Conservation (phyloP, 2,329 filamentous ascomycete genomes). For the Apiospora kogelbergensis region DNA sequence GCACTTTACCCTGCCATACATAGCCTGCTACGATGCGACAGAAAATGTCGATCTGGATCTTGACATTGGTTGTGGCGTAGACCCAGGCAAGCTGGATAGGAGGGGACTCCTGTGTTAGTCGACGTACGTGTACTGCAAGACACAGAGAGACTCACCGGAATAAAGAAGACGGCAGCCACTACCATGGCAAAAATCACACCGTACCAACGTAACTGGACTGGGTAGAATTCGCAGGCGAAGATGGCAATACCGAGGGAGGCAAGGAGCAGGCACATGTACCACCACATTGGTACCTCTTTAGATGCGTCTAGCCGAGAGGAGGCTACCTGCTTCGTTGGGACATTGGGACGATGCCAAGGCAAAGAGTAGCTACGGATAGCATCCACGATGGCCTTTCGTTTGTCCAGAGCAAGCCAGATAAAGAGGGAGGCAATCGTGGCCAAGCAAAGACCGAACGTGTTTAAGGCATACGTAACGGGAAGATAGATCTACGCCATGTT, state of each 20-base stretch:
- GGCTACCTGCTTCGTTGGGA: background rate
- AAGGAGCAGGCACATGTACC: background rate
- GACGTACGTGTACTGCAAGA: background rate
- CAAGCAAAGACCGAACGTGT: too few species aligned
- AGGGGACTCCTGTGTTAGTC: background rate
- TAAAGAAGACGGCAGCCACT: background rate
- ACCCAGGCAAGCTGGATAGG: background rate
- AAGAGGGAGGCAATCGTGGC: too few species aligned
- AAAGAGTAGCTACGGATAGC: too few species aligned
- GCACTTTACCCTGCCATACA: background rate
- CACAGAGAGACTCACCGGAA: background rate
- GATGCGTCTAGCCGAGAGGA: background rate
- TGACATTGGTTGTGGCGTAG: background rate
- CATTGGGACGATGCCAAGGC: background rate
- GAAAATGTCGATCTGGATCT: slow-evolving; percentile 4
- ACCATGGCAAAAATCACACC: background rate
- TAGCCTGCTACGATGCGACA: background rate
- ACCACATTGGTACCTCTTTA: background rate
- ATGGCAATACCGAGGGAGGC: background rate
- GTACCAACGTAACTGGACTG: too few species aligned
- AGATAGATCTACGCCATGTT: too few species aligned
- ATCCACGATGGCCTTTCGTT: too few species aligned
- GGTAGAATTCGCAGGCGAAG: background rate
- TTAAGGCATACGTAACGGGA: too few species aligned
- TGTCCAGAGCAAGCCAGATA: too few species aligned